Conservation (phyloP, 2,329 filamentous ascomycete genomes). For the Sarocladiaceae sp. region DNA sequence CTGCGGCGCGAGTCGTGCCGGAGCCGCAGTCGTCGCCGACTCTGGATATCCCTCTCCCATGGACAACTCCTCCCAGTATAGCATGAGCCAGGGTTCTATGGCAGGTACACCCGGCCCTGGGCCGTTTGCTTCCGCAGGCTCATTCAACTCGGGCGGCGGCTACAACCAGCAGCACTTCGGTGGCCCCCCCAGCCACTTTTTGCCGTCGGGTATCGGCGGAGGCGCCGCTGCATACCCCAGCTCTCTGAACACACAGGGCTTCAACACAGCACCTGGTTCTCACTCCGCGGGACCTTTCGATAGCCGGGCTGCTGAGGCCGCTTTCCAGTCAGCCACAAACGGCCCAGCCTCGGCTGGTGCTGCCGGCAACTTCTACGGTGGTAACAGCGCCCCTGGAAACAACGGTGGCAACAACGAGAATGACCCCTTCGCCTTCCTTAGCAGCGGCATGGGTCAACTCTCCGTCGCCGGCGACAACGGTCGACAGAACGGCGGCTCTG, state of each 20-base stretch:
- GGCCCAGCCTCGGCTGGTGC: constrained; percentile 73
- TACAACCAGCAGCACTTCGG: constrained; percentile 78
- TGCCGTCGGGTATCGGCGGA: constrained; percentile 76
- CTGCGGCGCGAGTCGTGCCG: constrained; percentile 90
- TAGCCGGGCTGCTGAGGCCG: constrained; percentile 87
- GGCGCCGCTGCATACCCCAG: constrained; percentile 71
- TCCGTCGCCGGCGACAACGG: constrained; percentile 62
- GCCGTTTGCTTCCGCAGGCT: constrained; percentile 67
- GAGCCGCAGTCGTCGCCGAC: constrained; percentile 90
- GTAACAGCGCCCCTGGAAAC: constrained; percentile 50
- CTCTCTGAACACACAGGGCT: constrained; percentile 72
- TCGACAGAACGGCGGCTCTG: constrained; percentile 58
- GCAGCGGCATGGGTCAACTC: constrained; percentile 66
- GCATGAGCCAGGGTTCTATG: constrained; percentile 86
- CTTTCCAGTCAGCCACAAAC: constrained; percentile 85
- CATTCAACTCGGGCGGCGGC: constrained; percentile 58
- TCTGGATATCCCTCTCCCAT: constrained; percentile 88
- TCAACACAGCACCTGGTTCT: constrained; percentile 69
- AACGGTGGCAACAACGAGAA: constrained; percentile 61
- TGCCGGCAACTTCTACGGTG: constrained; percentile 45
- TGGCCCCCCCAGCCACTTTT: constrained; percentile 81
- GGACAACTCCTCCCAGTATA: constrained; percentile 63
- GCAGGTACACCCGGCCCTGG: constrained; percentile 73
- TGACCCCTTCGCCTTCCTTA: constrained; percentile 79
- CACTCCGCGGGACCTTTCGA: constrained; percentile 87